These are phyloP conservation scores for Cornus suecica DNA, from an alignment of 148 eudicot genomes.

Conservation along the genomic window DNA sequence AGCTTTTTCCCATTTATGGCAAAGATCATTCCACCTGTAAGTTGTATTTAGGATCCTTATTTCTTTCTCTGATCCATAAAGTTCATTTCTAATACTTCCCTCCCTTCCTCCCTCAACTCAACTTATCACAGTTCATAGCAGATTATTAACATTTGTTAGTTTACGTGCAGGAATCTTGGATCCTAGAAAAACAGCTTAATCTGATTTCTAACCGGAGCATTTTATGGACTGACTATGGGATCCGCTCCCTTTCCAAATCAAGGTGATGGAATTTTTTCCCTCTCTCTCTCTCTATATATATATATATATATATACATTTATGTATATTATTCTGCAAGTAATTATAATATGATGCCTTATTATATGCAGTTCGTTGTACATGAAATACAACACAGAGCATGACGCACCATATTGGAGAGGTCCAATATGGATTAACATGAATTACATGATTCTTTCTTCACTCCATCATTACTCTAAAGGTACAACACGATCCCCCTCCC, in stretches of 20 bases:
- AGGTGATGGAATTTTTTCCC: slow-evolving; percentile 49
- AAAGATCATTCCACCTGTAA: slow-evolving; percentile 86
- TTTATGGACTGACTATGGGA: slow-evolving; percentile 78
- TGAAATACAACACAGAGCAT: slow-evolving; percentile 94
- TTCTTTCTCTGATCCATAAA: neutral
- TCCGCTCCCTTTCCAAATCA: slow-evolving; percentile 84
- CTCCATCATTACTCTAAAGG: slow-evolving; percentile 89
- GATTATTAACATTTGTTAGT: slow-evolving; percentile 5
- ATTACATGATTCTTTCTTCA: slow-evolving; percentile 87
- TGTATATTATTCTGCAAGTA: neutral
- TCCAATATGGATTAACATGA: slow-evolving; percentile 93
- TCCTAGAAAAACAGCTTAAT: slow-evolving; percentile 83
- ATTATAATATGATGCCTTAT: neutral
- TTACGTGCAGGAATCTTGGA: slow-evolving; percentile 58
- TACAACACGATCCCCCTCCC: too few species aligned
- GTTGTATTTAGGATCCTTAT: slow-evolving; percentile 23
- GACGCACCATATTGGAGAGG: slow-evolving; percentile 99
- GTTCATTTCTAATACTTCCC: neutral
- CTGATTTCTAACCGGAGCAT: slow-evolving; percentile 77
- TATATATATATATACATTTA: too few species aligned
- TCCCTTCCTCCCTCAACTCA: neutral
- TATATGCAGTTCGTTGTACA: slow-evolving; percentile 71
- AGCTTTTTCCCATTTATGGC: slow-evolving; percentile 89
- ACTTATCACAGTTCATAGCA: neutral
- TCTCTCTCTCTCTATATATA: neutral